Conservation (phyloP, 257 asterid genomes). For the Osmanthus fragrans region DNA sequence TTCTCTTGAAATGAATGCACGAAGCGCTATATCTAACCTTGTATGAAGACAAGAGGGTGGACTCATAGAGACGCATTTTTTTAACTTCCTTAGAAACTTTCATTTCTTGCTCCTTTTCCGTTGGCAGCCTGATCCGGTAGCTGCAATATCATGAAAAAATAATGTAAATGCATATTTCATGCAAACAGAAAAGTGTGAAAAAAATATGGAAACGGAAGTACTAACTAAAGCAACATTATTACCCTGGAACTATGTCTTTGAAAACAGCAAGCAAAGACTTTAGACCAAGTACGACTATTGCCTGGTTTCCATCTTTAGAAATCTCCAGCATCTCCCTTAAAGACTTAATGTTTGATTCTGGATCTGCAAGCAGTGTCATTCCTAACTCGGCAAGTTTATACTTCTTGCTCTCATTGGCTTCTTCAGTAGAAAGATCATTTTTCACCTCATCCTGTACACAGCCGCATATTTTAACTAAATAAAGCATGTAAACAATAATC, state of each 20-base stretch:
- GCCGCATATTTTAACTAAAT: neutral
- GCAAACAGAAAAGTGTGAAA: neutral
- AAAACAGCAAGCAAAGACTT: constrained; percentile 94
- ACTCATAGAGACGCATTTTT: constrained; percentile 76
- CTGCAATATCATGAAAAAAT: constrained; percentile 46
- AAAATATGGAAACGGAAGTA: constrained; percentile 10
- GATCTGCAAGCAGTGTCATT: constrained; percentile 78
- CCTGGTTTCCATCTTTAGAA: constrained; percentile 61
- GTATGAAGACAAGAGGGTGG: constrained; percentile 73
- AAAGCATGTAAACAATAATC: neutral
- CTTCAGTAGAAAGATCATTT: constrained; percentile 78
- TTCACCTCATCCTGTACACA: constrained; percentile 72
- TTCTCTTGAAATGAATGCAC: neutral
- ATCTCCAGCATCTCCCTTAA: constrained; percentile 88
- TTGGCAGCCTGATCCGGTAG: constrained; percentile 90
- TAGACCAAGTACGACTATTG: constrained; percentile 63
- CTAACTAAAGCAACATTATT: constrained; percentile 29
- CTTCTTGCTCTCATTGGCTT: constrained; percentile 67
- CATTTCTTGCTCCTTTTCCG: constrained; percentile 94
- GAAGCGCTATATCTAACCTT: constrained; percentile 52
- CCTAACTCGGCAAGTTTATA: constrained; percentile 91
- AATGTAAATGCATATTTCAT: constrained; percentile 10
- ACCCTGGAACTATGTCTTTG: constrained; percentile 97
- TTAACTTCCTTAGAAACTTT: constrained; percentile 83
- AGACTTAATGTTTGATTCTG: constrained; percentile 77